Evolutionary conservation across 768 basidiomycete genomes (phyloP), one percentile per base, ranked within the genome.

Genomic region (Termitomyces sp.): DNA sequence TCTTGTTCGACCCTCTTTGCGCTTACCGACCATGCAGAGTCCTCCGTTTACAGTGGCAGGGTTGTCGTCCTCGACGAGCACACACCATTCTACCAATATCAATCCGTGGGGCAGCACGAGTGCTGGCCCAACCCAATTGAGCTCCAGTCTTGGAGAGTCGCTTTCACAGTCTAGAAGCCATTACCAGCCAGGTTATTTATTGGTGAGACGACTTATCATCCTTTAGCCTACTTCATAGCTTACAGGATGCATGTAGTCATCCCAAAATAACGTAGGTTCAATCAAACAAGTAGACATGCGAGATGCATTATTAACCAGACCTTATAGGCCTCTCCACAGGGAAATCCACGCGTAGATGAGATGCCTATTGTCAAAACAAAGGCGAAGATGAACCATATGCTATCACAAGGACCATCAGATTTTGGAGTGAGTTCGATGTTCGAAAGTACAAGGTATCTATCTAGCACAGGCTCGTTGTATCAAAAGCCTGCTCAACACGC

Each of bases 381-480:
- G 66, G 89, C 89, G 23, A 89, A 91, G 66, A 79, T 90, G 73
- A 91, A 86, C 66, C 80, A 85, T 56, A 79, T 80, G 6, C 74
- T 89, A 17, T 77, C 86, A 19, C 78, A 86, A 54, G 80, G 83
- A 9, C 37, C 43, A 12, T 75, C 83, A 21, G 87, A 89, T 58
- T 91, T 90, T 71, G 90, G 90, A 2, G 83, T 88, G 73, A 88
- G 89, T 59, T 89, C 89, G 21, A 89, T 91, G 89, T 91, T 91
- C 61, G 83, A 89, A 67, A 89, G 82, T 61, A 77, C 84, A 40
- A 79, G 81, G 85, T 83, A 56, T 40, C 74, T 66, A 32, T 3
- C 28, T n/a, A 16, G 17, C 45, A 45, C 45, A 25, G 27, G 3
- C 14, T 16, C 8, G 44, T 42, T 9, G 25, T 12, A 42, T 12